phyloP scores from a whole-genome alignment of 495 filamentous ascomycete genomes.

The Talaromyces thailandensis region DNA sequence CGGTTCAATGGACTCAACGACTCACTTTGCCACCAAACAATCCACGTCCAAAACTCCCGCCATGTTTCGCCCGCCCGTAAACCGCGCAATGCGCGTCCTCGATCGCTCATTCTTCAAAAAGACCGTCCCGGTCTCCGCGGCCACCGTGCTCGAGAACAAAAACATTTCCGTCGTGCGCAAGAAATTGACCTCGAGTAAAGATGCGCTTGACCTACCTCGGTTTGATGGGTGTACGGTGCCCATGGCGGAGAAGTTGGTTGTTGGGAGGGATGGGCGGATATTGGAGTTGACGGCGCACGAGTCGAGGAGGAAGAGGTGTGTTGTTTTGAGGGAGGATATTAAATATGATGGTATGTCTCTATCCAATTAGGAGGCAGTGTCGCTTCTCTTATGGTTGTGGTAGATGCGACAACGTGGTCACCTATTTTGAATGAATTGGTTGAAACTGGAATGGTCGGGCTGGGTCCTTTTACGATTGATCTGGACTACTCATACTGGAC shows the following conservation, averaged over 20 bases:
- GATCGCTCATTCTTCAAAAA: constrained; percentile 79
- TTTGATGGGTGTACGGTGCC: constrained; percentile 26
- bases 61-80: constrained; percentile 76
- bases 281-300: not conserved
- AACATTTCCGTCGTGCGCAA: constrained; percentile 61
- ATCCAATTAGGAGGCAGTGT: too few relatives aligned
- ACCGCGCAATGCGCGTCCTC: constrained; percentile 67
- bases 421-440: constrained; percentile 58
- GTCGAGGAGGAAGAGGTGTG: constrained; percentile 51
- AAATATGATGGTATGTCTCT: constrained; percentile 53
- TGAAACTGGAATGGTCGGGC: constrained; percentile 48
- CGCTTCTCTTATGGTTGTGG: too few relatives aligned
- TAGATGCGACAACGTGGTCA: constrained; percentile 71
- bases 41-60: constrained; percentile 6
- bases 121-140: constrained; percentile 67
- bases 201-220: constrained; percentile 53
- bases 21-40: constrained; percentile 14
- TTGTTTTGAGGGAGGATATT: constrained; percentile 65
- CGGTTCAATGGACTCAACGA: constrained; percentile 12
- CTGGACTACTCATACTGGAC: constrained; percentile 83
- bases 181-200: constrained; percentile 44
- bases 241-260: constrained; percentile 17
- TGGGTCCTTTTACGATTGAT: constrained; percentile 65
- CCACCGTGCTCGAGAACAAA: constrained; percentile 59
- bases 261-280: constrained; percentile 33